These are phyloP conservation scores for Epicoccum nigrum DNA, from an alignment of 2,329 filamentous ascomycete species.

Conservation along the genomic window DNA sequence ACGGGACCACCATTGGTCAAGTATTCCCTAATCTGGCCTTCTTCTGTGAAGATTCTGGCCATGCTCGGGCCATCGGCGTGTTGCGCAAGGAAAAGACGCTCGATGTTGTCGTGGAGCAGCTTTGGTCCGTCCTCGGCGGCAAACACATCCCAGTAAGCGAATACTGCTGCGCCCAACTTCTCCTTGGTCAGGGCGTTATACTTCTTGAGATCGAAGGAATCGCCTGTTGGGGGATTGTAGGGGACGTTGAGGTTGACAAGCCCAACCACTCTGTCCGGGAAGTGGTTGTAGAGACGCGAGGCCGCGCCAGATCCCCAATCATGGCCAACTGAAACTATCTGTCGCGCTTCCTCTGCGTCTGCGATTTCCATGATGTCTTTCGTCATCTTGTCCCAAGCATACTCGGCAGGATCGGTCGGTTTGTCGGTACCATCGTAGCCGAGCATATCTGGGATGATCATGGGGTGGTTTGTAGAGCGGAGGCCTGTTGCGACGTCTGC, in stretches of 20 bases:
- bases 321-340: slow-evolving; percentile 55
- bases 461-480: slow-evolving; percentile 48
- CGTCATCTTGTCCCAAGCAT: slow-evolving; percentile 30
- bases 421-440: slow-evolving; percentile 49
- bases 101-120: slow-evolving; percentile 49
- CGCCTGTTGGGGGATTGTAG: slow-evolving; percentile 47
- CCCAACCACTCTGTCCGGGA: slow-evolving; percentile 51
- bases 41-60: slow-evolving; percentile 46
- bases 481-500: slow-evolving; percentile 50
- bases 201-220: slow-evolving; percentile 48
- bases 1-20: slow-evolving; percentile 20
- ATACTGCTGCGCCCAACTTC: slow-evolving; percentile 46
- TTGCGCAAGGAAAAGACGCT: slow-evolving; percentile 45
- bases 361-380: slow-evolving; percentile 36
- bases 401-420: slow-evolving; percentile 31
- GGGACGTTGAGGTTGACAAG: slow-evolving; percentile 52
- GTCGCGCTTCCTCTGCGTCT: slow-evolving; percentile 27
- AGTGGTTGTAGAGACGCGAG: slow-evolving; percentile 52
- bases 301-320: slow-evolving; percentile 56
- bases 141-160: slow-evolving; percentile 57
- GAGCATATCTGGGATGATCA: slow-evolving; percentile 49
- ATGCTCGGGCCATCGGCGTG: slow-evolving; percentile 45
- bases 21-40: slow-evolving; percentile 43
- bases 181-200: slow-evolving; percentile 42
- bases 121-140: slow-evolving; percentile 47